These are phyloP conservation scores for Zizania latifolia DNA, from an alignment of 176 grass and related monocot genomes.

Conservation along the genomic window DNA sequence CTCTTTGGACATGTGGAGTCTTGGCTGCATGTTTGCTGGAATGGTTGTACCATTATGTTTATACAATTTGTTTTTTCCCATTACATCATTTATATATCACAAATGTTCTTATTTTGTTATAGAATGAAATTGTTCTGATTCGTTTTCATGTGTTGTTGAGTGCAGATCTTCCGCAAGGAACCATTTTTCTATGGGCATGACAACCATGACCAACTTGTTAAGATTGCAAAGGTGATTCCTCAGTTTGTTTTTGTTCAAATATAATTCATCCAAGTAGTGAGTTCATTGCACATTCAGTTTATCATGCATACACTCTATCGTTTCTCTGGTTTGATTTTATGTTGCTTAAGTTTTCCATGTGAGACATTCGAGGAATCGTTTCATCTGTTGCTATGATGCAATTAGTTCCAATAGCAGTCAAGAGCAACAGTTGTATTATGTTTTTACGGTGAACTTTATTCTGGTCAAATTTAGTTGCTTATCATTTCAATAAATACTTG, in stretches of 20 bases:
- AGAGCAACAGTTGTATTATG: not conserved
- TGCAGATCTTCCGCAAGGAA: slow-evolving; percentile 79
- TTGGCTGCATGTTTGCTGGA: slow-evolving; percentile 91
- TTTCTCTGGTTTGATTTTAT: not conserved
- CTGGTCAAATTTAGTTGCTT: not conserved
- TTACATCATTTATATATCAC: not conserved
- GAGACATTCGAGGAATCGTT: not conserved
- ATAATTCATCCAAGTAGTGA: not conserved
- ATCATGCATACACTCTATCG: not conserved
- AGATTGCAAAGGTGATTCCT: slow-evolving; percentile 63
- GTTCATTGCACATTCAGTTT: not conserved
- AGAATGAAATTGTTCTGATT: not conserved
- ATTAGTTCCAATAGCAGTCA: not conserved
- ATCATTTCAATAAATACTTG: not conserved
- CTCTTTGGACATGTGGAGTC: slow-evolving; percentile 90
- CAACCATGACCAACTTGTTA: slow-evolving; percentile 77
- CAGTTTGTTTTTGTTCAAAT: not conserved
- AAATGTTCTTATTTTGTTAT: not conserved
- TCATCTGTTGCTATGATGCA: not conserved
- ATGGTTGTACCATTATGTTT: slow-evolving; percentile 45
- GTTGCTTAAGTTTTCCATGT: not conserved
- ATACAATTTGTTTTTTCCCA: not conserved
- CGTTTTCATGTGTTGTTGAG: not conserved
- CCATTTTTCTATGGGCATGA: slow-evolving; percentile 84
- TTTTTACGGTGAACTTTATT: not conserved